Evolutionary conservation across 2,329 filamentous ascomycete species (phyloP), one percentile per base, ranked within the genome.

Genomic region (Cadophora luteo-olivacea): DNA sequence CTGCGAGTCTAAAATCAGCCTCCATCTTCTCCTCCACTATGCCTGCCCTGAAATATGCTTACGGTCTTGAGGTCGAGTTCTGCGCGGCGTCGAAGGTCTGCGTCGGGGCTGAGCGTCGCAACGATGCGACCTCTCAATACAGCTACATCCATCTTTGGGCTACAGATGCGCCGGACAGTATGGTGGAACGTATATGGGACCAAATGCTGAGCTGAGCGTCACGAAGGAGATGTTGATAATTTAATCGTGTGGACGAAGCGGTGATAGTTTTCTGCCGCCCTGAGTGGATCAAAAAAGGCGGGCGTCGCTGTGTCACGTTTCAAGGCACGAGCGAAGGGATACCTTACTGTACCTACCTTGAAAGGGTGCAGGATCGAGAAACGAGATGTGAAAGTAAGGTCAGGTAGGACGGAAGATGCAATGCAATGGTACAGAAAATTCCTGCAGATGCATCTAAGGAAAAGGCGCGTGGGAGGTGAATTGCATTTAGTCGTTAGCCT

Each of bases 1-100:
- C 94, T 97, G 52, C 68, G 45, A 69, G 61, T 60, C 69, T 58
- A 29, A 55, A 22, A 64, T 76, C 69, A 76, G 69, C 52, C 7
- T 67, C 52, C 57, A 41, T 61, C 24, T 52, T 24, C 33, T 5
- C 7, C 4, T 19, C 49, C 29, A 64, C 65, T 16, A 41, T 60
- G 57, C 62, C 67, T 68, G 57, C 67, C 49, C 57, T 41, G 36
- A 58, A 33, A 60, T 36, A 66, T 72, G 73, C 77, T 89, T 79
- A 95, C 92, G 84, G 90, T 86, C 85, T 94, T 94, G 76, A 96
- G 86, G 81, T 95, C 91, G 75, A 91, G 82, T 84, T 96, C 92
- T 79, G 92, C 91, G 80, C 89, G 86, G 79, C 91, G 88, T 81
- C 92, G 87, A 80, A 87, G 87, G 78, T 93, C 91, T 77, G 90